Evolutionary conservation across 2,329 filamentous ascomycete genomes (phyloP), one percentile per base, ranked within the genome.

Genomic region (Pseudogymnoascus sp.): DNA sequence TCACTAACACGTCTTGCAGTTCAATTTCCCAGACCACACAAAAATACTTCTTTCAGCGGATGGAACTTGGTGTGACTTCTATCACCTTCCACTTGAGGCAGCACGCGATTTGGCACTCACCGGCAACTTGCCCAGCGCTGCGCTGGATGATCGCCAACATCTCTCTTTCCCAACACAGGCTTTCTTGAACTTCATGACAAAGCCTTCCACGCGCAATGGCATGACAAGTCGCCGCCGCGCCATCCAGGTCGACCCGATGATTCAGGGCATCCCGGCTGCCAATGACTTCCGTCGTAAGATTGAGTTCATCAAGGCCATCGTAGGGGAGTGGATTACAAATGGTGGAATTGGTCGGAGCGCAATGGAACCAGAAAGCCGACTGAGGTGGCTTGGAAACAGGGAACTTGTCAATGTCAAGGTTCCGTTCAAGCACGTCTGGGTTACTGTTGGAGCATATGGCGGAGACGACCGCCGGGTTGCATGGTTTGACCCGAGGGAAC

Each of bases 1-100:
- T 59, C 64, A 40, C 62, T 71, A 64, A 72, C 31, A 53, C 46
- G 33, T 19, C 33, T 31, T 64, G 26, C 67, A 91, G 83, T 90
- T 93, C 76, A 93, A 95, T 76, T 95, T 95, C 74, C 90, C 90
- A 2, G 90, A 95, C 69, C 90, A 95, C 74, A 93, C 90, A 64
- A 95, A 95, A 76, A 83, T 95, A 62, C 88, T 93, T 11, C 77
- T 95, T 26, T 90, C 91, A 64, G 78, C 87, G 0, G 84, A 88
- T 31, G 90, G 88, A n/a, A 85, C 82, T 1, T 88, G 86, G 80
- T 88, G 89, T 68, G 88, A 90, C 72, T 91, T 92, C 72, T 89
- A 89, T 77, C 88, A 90, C 70, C 83, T 93, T 19, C 85, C 88
- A 0, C 78, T 85, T n/a, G 84, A 88, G 64, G 89, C 89, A 0